Base-by-base conservation (phyloP, 495 filamentous ascomycete genomes). In the Xylaria longipes region DNA sequence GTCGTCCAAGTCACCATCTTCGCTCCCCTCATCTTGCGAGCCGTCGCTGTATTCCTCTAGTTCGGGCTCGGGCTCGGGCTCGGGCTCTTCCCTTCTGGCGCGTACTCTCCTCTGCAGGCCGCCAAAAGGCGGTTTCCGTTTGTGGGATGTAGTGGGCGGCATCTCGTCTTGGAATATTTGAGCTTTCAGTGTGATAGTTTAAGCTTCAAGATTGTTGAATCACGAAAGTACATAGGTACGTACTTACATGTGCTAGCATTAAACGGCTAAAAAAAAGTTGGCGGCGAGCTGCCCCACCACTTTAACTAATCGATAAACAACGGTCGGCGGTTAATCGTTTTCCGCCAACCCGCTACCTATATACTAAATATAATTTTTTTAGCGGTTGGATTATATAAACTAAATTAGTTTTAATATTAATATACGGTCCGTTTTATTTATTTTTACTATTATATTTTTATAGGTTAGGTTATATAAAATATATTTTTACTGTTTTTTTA, bases 21-120 rank as follows among this genome's bases (percentile, higher is more conserved):
- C 78, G 25, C 80, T 79, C 12, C 73, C 76, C 48, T 79, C 79
- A 52, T 71, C 78, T 7, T 78, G 75, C 31, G 79, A 75, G 9
- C 80, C 72, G 14, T 83, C 76, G 68, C 61, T 70, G 37, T 76
- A 71, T 8, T 78, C 77, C 48, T 78, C 79, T 27, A 72, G 66
- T 7, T 88, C 87, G 33, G 87, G 82, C 3, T 91, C 89, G 0
- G 87, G 86, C 65, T 88, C 87, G 33, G 87, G 82, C 3, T 91
- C 89, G 0, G 87, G 86, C 65, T 87, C 84, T 3, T 88, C 89
- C 43, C 84, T 84, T 41, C 86, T 81, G 0, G 88, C 87, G 50
- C 86, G 86, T 43, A 92, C 87, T 54, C 90, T 84, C 69, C 89
- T 84, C 74, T 91, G 86, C 11, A 93, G 78, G 35, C 79, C 81